phyloP scores from a whole-genome alignment of 306 rosid species.

The Lupinus albus region DNA sequence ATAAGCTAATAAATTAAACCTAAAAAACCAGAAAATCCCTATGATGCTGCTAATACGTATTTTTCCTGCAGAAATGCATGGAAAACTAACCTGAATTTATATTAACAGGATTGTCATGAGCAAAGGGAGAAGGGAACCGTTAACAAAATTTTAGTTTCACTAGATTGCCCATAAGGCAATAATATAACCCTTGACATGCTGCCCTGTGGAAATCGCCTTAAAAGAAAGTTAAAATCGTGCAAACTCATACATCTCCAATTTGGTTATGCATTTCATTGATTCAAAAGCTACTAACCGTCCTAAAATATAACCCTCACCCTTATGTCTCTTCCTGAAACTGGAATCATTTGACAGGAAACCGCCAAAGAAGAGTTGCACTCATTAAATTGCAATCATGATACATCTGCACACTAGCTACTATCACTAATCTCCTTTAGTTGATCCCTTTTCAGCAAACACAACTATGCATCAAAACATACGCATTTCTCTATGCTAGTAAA shows the following conservation, averaged over 20 bases:
- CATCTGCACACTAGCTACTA: constrained; percentile 8
- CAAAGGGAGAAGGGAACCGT: constrained; percentile 15
- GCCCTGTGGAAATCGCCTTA: constrained; percentile 21
- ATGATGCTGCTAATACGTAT: background rate
- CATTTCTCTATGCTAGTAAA: constrained; percentile 20
- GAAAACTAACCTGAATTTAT: constrained; percentile 1
- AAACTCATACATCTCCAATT: background rate
- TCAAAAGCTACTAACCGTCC: constrained; percentile 6
- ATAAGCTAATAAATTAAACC: constrained; percentile 1
- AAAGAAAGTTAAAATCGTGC: constrained; percentile 26
- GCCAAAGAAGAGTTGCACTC: background rate
- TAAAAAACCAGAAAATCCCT: constrained; percentile 12
- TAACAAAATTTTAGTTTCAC: constrained; percentile 24
- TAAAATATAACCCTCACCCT: background rate
- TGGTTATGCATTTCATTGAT: constrained; percentile 5
- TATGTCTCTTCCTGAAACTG: background rate
- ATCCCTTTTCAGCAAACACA: constrained; percentile 22
- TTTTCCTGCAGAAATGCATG: constrained; percentile 18
- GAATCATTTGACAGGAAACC: background rate
- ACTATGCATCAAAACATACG: constrained; percentile 10
- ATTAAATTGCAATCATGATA: constrained; percentile 21
- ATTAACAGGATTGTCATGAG: constrained; percentile 6
- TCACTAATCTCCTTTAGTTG: constrained; percentile 10
- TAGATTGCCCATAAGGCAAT: constrained; percentile 7
- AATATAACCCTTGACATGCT: constrained; percentile 16